Conservation (phyloP, 306 rosid species). For the Acacia acuminata region DNA sequence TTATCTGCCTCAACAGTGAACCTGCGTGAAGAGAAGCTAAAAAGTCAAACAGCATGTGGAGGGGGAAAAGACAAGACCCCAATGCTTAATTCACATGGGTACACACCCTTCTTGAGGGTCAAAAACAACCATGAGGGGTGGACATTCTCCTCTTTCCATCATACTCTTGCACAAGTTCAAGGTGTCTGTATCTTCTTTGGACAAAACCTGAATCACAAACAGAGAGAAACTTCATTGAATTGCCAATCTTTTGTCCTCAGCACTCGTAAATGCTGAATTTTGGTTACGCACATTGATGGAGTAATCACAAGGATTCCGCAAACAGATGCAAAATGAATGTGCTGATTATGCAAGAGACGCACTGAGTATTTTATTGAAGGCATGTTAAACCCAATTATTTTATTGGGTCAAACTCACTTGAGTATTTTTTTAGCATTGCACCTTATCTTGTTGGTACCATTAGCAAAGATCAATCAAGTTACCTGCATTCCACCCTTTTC, state of each 20-base stretch:
- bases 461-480: background rate
- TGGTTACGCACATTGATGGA: background rate
- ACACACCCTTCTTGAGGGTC: constrained; percentile 93
- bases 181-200: constrained; percentile 79
- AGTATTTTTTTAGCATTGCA: background rate
- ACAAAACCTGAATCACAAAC: constrained; percentile 55
- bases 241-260: background rate
- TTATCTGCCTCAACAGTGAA: constrained; percentile 95
- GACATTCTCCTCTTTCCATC: constrained; percentile 94
- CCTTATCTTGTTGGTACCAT: background rate
- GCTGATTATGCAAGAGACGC: background rate
- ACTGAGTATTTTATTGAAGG: too few relatives aligned
- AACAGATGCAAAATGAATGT: background rate
- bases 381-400: background rate
- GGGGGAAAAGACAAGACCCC: background rate
- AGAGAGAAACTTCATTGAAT: constrained; percentile 1
- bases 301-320: background rate
- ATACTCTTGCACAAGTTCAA: constrained; percentile 68
- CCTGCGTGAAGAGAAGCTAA: constrained; percentile 41
- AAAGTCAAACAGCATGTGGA: background rate
- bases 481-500: constrained; percentile 98
- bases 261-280: background rate
- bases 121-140: constrained; percentile 92
- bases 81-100: background rate
- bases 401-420: background rate